phyloP scores from a whole-genome alignment of 345 rosid genomes.

The Pelargonium nanum region DNA sequence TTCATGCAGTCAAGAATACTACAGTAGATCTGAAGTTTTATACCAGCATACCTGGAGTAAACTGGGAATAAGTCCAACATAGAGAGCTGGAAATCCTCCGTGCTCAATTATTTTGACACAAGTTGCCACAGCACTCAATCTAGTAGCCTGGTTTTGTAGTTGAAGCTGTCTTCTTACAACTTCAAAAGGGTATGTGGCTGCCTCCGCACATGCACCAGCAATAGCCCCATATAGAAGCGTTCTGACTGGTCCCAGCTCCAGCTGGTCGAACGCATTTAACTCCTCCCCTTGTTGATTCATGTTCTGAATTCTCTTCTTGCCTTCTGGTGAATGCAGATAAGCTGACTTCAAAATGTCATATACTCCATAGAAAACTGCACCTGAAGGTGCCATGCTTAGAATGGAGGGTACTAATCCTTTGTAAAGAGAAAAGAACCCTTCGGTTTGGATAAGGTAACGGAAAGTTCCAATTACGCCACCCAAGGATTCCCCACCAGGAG shows the following conservation, averaged over 20 bases:
- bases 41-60: slow-evolving; percentile 68
- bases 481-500: slow-evolving; percentile 87
- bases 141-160: slow-evolving; percentile 57
- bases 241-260: slow-evolving; percentile 71
- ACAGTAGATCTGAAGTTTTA: not conserved
- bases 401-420: slow-evolving; percentile 78
- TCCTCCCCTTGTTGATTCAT: slow-evolving; percentile 58
- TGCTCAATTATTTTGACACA: slow-evolving; percentile 56
- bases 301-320: slow-evolving; percentile 49
- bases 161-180: slow-evolving; percentile 91
- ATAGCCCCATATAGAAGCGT: slow-evolving; percentile 81
- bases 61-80: slow-evolving; percentile 77
- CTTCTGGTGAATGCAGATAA: slow-evolving; percentile 71
- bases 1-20: not conserved
- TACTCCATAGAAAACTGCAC: slow-evolving; percentile 89
- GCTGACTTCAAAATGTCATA: slow-evolving; percentile 77
- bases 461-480: slow-evolving; percentile 78
- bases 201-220: slow-evolving; percentile 87
- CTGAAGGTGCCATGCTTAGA: slow-evolving; percentile 81
- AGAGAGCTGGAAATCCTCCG: slow-evolving; percentile 84
- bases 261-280: slow-evolving; percentile 57
- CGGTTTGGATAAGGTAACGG: slow-evolving; percentile 59
- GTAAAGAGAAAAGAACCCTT: slow-evolving; percentile 85
- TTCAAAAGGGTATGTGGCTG: slow-evolving; percentile 89
- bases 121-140: slow-evolving; percentile 55